Conservation (phyloP, 331 rosid genomes). For the Erythrophleum ivorense region DNA sequence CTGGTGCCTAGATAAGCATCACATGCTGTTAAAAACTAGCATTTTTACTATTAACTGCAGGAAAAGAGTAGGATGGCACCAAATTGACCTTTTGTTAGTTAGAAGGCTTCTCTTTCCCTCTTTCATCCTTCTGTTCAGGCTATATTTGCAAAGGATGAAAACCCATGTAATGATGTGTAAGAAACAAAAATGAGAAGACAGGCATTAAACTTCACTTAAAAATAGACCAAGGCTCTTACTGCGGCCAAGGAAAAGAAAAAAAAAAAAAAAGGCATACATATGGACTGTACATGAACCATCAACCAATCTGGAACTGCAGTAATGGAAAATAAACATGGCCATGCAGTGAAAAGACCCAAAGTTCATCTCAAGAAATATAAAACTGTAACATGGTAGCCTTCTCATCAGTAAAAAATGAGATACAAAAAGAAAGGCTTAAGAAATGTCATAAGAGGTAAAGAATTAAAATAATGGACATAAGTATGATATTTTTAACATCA, state of each 20-base stretch:
- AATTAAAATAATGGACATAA: not conserved
- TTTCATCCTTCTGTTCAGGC: conserved; percentile 47
- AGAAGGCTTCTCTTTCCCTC: conserved; percentile 49
- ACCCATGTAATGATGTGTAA: conserved; percentile 39
- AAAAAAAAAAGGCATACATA: conserved; percentile 27
- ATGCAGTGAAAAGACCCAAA: conserved; percentile 24
- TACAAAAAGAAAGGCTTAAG: not conserved
- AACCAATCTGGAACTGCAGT: conserved; percentile 36
- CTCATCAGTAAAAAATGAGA: conserved; percentile 15
- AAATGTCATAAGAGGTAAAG: not conserved
- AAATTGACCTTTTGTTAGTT: conserved; percentile 47
- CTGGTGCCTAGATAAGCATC: conserved; percentile 34
- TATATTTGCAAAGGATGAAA: conserved; percentile 43
- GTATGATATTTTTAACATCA: conserved; percentile 3
- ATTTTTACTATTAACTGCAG: conserved; percentile 38
- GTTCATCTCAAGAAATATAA: conserved; percentile 20
- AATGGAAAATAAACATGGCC: conserved; percentile 25
- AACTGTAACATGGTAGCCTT: conserved; percentile 20
- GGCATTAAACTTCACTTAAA: not conserved
- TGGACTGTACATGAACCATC: conserved; percentile 36
- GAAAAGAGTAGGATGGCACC: conserved; percentile 39
- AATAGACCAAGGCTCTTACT: conserved; percentile 27
- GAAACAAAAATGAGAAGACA: conserved; percentile 41
- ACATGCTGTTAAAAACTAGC: conserved; percentile 35
- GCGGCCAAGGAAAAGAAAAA: conserved; percentile 17